Conservation (phyloP, 345 rosid genomes). For the Garcia nutans region DNA sequence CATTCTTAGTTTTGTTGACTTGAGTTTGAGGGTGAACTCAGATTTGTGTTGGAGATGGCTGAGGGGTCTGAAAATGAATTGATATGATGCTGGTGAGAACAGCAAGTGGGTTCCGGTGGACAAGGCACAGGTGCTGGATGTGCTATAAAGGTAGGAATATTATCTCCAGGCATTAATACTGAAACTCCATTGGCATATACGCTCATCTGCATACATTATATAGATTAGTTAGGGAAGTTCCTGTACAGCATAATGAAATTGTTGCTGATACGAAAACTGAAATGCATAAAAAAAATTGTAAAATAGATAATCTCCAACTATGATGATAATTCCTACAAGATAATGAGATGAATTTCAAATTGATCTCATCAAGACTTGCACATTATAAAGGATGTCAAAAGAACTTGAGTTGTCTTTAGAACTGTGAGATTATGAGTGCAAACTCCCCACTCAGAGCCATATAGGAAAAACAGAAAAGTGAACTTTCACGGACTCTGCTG, state of each 20-base stretch:
- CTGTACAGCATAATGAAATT: background rate
- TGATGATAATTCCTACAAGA: background rate
- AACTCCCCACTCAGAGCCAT: no score
- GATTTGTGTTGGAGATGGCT: background rate
- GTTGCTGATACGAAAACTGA: background rate
- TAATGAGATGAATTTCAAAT: background rate
- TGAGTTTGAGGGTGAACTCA: conserved; percentile 21
- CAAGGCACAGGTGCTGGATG: conserved; percentile 68
- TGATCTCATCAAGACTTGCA: background rate
- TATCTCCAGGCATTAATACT: conserved; percentile 94
- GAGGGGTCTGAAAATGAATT: conserved; percentile 3
- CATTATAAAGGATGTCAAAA: background rate
- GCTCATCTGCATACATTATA: conserved; percentile 58
- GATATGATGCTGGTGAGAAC: conserved; percentile 26
- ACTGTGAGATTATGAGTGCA: no score
- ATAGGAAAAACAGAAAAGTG: no score
- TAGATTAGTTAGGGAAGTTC: background rate
- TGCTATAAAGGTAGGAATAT: conserved; percentile 76
- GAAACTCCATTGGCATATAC: conserved; percentile 76
- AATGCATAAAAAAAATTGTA: background rate
- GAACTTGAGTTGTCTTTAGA: no score
- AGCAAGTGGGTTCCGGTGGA: conserved; percentile 29
- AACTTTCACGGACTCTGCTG: background rate
- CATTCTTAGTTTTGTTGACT: conserved; percentile 19
- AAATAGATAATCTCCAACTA: background rate